Evolutionary conservation across 192 early-diverging fungal genomes (phyloP), one percentile per base, ranked within the genome.

Genomic region (Coemansia guatemalensis): DNA sequence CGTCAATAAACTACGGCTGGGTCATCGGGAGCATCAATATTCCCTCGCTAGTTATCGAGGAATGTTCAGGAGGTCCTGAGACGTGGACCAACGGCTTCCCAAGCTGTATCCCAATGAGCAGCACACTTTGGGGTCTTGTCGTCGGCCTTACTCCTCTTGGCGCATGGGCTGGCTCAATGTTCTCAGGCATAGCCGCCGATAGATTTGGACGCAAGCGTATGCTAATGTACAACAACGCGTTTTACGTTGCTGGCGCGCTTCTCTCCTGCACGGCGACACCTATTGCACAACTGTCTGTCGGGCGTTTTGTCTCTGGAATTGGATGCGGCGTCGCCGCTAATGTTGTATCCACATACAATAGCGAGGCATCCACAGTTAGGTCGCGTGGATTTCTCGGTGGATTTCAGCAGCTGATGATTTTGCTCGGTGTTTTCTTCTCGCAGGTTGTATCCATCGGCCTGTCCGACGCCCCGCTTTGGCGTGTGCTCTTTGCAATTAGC

Each of bases 401-500:
- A 17, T 82, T 90, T 65, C 93, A 93, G 73, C 95, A 96, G 77
- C 70, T 94, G 53, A 88, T 89, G 33, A 92, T 94, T 56, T 87
- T 95, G 11, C 54, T 85, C 11, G 95, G 95, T 23, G 85, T 96
- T 60, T 80, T 96, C 25, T 61, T 87, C 17, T 85, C 92, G 1
- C 93, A 92, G 60, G 69, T 87, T 11, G 71, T 85, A 6, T 90
- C 88, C 1, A 74, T 89, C 30, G 88, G 78, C 49, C 71, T 86
- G 23, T 87, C 86, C 4, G 86, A 81, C 6, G 57, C 83, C 1
- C 73, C 84, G 1, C 67, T 73, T 24, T 96, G 95, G 95, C 83
- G 95, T 35, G 65, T 81, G 20, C 87, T 95, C 59, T 80, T 96
- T 26, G 65, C 84, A 0, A 67, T 87, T 6, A 87, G 86, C 12